Evolutionary conservation across 805 yeast species (phyloP), one percentile per base, ranked within the genome.

Genomic region (Yamadazyma tumulicola): DNA sequence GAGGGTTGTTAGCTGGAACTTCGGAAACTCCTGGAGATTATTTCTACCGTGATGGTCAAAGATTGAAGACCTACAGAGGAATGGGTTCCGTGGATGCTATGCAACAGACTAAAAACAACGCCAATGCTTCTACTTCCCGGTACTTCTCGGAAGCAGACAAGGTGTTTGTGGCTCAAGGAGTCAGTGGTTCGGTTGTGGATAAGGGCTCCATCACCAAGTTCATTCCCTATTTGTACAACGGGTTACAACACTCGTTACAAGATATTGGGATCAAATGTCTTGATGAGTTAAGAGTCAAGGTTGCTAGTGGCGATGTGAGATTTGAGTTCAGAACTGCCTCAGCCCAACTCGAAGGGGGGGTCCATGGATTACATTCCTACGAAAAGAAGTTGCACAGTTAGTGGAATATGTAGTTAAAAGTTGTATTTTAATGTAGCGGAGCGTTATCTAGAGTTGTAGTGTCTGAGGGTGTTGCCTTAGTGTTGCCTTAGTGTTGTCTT

Each of bases 1-100:
- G 98, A 60, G 95, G 97, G 70, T 81, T 93, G 78, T 75, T 93
- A 55, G 98, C 98, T 43, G 98, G 98, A 71, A 93, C 98, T 41
- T 69, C 93, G 44, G 98, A 93, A 74, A 83, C 97, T 44, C 98
- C 98, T 54, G 98, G 98, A 69, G 89, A 85, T 56, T 93, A 89
- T 75, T 93, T 85, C 72, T 93, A 81, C 83, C 80, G 95, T 61
- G 98, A 93, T 59, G 98, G 98, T 61, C 81, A 93, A 75, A 85
- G 98, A 71, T 79, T 93, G 66, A 93, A 93, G 78, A 68, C 87
- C 42, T 93, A 93, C 78, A 83, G 98, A 72, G 98, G 98, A 72
- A 93, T 93, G 98, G 98, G 98, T 54, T 91, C 97, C 26, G 81
- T 93, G 54, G 98, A 91, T 64, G 98, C 98, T 49, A 91, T 91